phyloP scores from a whole-genome alignment of 2,329 filamentous ascomycete species.

The Colletotrichum liriopes region DNA sequence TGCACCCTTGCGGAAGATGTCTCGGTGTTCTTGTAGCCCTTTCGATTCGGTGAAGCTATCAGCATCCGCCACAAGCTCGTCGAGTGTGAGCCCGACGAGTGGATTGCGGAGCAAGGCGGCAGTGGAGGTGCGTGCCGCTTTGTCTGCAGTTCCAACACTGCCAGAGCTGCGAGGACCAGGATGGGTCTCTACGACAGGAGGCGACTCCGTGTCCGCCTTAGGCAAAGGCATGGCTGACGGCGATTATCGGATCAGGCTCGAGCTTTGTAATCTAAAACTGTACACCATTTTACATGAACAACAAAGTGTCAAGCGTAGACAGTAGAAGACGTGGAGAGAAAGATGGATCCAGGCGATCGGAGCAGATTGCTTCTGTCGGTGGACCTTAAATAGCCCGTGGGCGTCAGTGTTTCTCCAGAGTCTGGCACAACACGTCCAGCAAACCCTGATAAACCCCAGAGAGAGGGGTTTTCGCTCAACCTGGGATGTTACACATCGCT shows the following conservation, averaged over 20 bases:
- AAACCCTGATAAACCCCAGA: conserved; percentile 2
- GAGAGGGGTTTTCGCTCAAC: conserved; percentile 11
- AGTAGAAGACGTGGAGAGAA: conserved; percentile 22
- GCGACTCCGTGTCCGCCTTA: conserved; percentile 34
- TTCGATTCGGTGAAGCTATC: conserved; percentile 54
- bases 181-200: conserved; percentile 14
- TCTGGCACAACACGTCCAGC: neutral
- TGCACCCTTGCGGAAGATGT: conserved; percentile 67
- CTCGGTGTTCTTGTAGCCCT: conserved; percentile 53
- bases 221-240: conserved; percentile 19
- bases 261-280: too few relatives aligned
- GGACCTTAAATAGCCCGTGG: neutral
- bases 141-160: conserved; percentile 16
- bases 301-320: neutral
- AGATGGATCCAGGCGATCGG: neutral
- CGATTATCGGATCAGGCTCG: neutral
- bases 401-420: neutral
- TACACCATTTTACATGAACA: neutral
- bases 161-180: conserved; percentile 18
- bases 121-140: conserved; percentile 41
- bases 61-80: conserved; percentile 53
- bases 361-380: neutral
- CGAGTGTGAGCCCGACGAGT: conserved; percentile 48
- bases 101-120: conserved; percentile 52
- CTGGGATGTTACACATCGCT: conserved; percentile 15